These are phyloP conservation scores for Aureobasidium sp. DNA, from an alignment of 2,329 filamentous ascomycete species.

Conservation along the genomic window DNA sequence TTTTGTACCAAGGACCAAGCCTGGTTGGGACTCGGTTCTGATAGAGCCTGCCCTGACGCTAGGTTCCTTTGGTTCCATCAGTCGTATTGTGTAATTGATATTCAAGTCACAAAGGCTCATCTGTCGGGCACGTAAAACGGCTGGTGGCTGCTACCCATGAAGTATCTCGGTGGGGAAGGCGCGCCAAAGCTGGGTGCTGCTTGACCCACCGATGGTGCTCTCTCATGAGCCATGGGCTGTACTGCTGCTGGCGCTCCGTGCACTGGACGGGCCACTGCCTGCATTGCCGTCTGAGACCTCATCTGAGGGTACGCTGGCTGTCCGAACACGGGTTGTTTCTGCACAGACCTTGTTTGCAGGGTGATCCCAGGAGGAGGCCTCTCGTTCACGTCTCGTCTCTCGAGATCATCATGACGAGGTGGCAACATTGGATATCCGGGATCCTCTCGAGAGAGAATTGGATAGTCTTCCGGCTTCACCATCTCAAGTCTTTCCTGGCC, in stretches of 20 bases:
- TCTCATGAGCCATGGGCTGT: constrained; percentile 29
- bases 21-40: background rate
- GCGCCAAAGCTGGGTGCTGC: constrained; percentile 17
- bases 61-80: background rate
- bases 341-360: background rate
- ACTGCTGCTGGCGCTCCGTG: constrained; percentile 31
- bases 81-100: background rate
- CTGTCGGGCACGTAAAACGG: constrained; percentile 6
- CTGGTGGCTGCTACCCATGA: background rate
- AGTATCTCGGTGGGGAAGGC: constrained; percentile 13
- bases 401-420: background rate
- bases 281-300: constrained; percentile 10
- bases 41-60: background rate
- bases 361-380: background rate
- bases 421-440: background rate
- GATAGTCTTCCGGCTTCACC: constrained; percentile 1
- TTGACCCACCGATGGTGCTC: constrained; percentile 29
- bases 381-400: background rate
- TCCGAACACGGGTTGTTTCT: constrained; percentile 12
- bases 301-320: constrained; percentile 15
- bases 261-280: constrained; percentile 19
- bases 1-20: no score
- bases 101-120: background rate
- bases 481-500: background rate
- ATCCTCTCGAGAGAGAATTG: background rate